A percentile compares a stretch with the other conserved stretches of the same genome.
Evolutionary conservation across 371 early-diverging fungal genomes (phyloP).

Genomic region (Mortierella sp.): DNA sequence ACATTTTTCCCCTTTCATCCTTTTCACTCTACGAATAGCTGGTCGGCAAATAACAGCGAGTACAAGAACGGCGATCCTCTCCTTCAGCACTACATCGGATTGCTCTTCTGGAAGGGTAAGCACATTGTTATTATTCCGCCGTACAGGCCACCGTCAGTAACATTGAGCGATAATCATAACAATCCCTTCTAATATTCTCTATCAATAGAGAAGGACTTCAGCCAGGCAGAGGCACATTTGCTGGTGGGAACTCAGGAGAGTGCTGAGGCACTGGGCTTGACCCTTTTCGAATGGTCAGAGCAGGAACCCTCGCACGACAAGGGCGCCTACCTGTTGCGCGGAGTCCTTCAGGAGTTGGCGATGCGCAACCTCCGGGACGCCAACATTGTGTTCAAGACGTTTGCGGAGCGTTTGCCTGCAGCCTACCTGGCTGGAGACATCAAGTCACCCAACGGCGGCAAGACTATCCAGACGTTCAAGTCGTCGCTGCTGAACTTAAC

Average conservation of each 20-base stretch:
- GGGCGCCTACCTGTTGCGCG: constrained; percentile 85
- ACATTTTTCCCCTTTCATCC: neutral
- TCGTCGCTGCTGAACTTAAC: constrained; percentile 79
- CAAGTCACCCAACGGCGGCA: constrained; percentile 57
- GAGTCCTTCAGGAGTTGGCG: constrained; percentile 84
- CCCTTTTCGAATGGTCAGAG: constrained; percentile 81
- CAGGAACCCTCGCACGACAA: constrained; percentile 66
- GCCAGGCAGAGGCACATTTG: constrained; percentile 81
- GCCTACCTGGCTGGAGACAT: constrained; percentile 42
- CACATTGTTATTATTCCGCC: neutral
- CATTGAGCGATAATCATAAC: neutral
- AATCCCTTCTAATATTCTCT: neutral
- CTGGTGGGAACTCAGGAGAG: constrained; percentile 85
- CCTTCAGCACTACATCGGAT: constrained; percentile 88
- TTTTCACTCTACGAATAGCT: constrained; percentile 59
- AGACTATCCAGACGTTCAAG: constrained; percentile 63
- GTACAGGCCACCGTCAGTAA: neutral
- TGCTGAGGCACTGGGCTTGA: constrained; percentile 77
- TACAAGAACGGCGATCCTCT: constrained; percentile 83
- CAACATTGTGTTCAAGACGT: constrained; percentile 71
- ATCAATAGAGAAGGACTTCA: constrained; percentile 66
- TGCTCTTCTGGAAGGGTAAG: constrained; percentile 74
- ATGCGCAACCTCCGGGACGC: constrained; percentile 83
- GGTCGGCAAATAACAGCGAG: constrained; percentile 75
- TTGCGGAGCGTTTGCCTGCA: constrained; percentile 61